Conservation (phyloP, 352 stramenopile genomes). For the Blastocystis sp. region DNA sequence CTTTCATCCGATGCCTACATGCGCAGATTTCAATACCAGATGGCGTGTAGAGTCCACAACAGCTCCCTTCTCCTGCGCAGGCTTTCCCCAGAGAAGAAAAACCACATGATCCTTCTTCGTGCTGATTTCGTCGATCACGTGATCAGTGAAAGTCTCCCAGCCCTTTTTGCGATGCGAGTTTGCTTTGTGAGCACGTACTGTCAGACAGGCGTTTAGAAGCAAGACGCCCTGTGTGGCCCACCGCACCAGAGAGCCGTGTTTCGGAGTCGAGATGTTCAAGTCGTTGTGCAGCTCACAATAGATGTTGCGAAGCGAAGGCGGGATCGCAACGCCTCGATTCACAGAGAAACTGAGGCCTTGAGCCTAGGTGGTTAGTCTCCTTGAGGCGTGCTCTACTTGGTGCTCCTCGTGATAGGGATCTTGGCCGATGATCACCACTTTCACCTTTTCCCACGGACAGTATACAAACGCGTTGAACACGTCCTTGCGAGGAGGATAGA, state of each 20-base stretch:
- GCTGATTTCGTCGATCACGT: conserved; percentile 78
- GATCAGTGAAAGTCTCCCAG: conserved; percentile 94
- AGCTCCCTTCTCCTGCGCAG: conserved; percentile 70
- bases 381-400: conserved; percentile 62
- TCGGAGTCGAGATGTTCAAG: conserved; percentile 71
- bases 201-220: conserved; percentile 93
- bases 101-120: conserved; percentile 78
- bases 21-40: conserved; percentile 2
- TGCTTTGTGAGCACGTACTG: conserved; percentile 79
- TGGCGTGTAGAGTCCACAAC: conserved; percentile 38
- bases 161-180: conserved; percentile 89
- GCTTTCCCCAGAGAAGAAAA: conserved; percentile 96
- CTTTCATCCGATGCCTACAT: neutral
- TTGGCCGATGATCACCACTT: conserved; percentile 80
- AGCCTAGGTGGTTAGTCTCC: conserved; percentile 62
- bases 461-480: conserved; percentile 61
- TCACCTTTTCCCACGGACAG: conserved; percentile 66
- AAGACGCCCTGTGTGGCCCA: conserved; percentile 90
- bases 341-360: conserved; percentile 84
- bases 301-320: conserved; percentile 93
- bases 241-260: conserved; percentile 80
- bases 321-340: conserved; percentile 74
- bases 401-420: conserved; percentile 78
- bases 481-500: conserved; percentile 60
- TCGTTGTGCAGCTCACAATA: conserved; percentile 86